Evolutionary conservation across 2,329 filamentous ascomycete species (phyloP).

Genomic region (Colletotrichum cereale): DNA sequence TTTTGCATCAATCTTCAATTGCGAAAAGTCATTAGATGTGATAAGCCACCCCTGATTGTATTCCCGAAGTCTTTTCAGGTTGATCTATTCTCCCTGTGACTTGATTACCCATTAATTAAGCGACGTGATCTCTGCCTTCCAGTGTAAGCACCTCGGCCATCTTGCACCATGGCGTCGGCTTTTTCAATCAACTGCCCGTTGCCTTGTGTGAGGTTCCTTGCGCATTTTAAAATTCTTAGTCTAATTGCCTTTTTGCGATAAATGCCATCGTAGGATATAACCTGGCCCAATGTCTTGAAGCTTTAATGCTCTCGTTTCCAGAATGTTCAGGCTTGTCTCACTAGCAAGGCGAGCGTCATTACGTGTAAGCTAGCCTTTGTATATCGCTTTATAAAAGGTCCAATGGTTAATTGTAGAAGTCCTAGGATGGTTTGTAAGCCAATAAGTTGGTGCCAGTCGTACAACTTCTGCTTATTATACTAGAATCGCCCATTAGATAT

Average conservation of each 20-base stretch:
- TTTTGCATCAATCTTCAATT: not conserved
- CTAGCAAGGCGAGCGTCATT: not conserved
- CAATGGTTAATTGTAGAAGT: too few species aligned
- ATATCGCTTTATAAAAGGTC: too few species aligned
- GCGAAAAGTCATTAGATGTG: not conserved
- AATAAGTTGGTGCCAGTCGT: too few species aligned
- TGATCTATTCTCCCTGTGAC: not conserved
- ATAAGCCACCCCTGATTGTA: not conserved
- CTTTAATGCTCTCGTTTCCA: not conserved
- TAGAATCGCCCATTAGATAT: too few species aligned
- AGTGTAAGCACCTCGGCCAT: not conserved
- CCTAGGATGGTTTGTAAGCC: too few species aligned
- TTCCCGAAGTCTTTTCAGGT: too few species aligned
- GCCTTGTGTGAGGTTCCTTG: not conserved
- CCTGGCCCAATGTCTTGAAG: not conserved
- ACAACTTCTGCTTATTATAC: too few species aligned
- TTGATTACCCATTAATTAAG: not conserved
- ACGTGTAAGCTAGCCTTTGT: too few species aligned
- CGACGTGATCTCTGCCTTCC: not conserved
- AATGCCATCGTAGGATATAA: not conserved
- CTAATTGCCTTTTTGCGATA: not conserved
- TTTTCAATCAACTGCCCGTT: not conserved
- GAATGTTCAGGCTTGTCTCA: too few species aligned
- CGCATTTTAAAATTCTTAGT: not conserved
- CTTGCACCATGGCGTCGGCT: not conserved